Base-by-base conservation (phyloP, 2,329 filamentous ascomycete genomes). In the Thelonectria discophora region DNA sequence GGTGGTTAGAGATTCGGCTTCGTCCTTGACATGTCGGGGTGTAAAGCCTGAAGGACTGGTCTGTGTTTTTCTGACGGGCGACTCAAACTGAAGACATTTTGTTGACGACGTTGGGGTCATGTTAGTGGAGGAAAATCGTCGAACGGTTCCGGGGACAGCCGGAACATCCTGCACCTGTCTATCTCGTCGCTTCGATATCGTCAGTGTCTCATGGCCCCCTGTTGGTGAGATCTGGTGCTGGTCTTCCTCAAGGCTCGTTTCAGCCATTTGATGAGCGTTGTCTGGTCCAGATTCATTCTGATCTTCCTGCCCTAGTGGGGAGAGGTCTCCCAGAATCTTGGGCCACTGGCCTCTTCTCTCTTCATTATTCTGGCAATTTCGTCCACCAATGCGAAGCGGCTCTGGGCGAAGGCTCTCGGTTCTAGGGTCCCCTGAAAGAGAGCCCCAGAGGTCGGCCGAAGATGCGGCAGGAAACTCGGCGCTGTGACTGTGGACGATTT, bases 381-480 rank as follows among this genome's bases (percentile, higher is more conserved):
- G 62, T 5, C 49, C 60, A 7, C 57, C 66, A 15, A 75, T 57
- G 11, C 65, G 63, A 11, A 75, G 60, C 3, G 73, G 70, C 11
- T 68, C 65, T 7, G 73, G 73, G 30, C 68, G 66, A 20, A 73
- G 55, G 18, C 65, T 65, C 5, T 66, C 54, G 17, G 63, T 58
- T 30, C 66, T 66, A 5, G 64, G 55, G 17, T 64, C 63, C 15
- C 58, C 54, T 12, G 27, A 32, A 30, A 66, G 68, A 17, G 48
- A 40, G 40, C 58, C 50, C 69, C 65, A 67, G 12, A 73, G 37
- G 45, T 71, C 63, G 2, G 72, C 73, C 2, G 66, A 63, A 3
- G 66, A 63, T 5, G 69, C 66, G 12, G 63, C 39, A 3, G 64
- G 61, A 3, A 65, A 50, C 3, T 63, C 63, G 9, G 53, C 40